Percentiles rank a stretch among this genome's conserved stretches.
phyloP scores from a whole-genome alignment of 2,329 filamentous ascomycete genomes.

The Penicillium frequentans region DNA sequence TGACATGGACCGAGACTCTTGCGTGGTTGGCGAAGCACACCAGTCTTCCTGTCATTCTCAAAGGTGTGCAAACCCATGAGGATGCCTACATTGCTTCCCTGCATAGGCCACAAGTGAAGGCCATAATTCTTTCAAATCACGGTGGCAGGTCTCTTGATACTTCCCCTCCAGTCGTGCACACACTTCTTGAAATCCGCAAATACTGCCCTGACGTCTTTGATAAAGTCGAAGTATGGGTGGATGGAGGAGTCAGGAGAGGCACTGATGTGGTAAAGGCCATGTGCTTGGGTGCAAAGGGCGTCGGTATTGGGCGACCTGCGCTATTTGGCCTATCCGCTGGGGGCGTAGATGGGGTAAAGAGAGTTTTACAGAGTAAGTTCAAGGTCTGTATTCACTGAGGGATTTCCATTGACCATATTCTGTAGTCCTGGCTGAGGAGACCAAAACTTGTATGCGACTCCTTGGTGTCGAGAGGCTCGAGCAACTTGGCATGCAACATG shows the following conservation, averaged over 20 bases:
- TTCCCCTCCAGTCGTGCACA: conserved; percentile 67
- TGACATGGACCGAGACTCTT: conserved; percentile 68
- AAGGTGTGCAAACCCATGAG: conserved; percentile 92
- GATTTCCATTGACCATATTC: not conserved
- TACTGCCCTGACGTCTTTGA: conserved; percentile 61
- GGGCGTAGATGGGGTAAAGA: conserved; percentile 80
- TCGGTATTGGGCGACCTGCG: conserved; percentile 93
- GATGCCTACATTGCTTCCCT: conserved; percentile 75
- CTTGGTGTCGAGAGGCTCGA: conserved; percentile 4
- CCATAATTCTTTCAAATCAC: conserved; percentile 86
- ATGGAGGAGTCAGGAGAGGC: conserved; percentile 84
- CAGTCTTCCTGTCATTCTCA: conserved; percentile 79
- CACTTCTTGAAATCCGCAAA: conserved; percentile 63
- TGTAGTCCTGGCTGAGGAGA: conserved; percentile 9
- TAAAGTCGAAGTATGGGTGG: conserved; percentile 82
- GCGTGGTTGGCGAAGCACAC: conserved; percentile 81
- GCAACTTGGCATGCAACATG: conserved; percentile 9
- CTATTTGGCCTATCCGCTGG: conserved; percentile 95
- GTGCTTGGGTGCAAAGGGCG: conserved; percentile 85
- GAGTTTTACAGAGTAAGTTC: conserved; percentile 69
- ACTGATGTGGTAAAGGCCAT: conserved; percentile 96
- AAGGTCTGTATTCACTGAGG: not conserved
- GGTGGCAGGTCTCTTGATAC: conserved; percentile 82
- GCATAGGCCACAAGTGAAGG: conserved; percentile 65
- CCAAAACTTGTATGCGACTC: conserved; percentile 10